phyloP scores from a whole-genome alignment of 2,329 filamentous ascomycete genomes.

The Zymoseptoria tritici region DNA sequence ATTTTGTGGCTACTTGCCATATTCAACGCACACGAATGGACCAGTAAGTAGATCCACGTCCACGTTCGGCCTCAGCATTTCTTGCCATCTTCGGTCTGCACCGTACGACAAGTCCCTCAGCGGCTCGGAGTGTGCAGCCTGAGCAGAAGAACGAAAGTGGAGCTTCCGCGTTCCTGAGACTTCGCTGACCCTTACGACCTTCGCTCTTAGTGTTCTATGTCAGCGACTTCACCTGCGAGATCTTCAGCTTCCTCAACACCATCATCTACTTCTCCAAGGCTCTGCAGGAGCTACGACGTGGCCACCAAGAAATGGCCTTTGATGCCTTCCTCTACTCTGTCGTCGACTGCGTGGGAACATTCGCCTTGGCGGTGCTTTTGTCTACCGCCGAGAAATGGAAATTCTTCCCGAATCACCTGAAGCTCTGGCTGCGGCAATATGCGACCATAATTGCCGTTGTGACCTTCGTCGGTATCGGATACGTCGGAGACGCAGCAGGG shows the following conservation, averaged over 20 bases:
- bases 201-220: slow-evolving; percentile 50
- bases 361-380: slow-evolving; percentile 54
- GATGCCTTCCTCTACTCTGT: slow-evolving; percentile 59
- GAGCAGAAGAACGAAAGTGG: too few species aligned
- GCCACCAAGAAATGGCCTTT: slow-evolving; percentile 49
- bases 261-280: slow-evolving; percentile 61
- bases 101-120: too few species aligned
- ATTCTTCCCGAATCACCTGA: slow-evolving; percentile 55
- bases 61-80: too few species aligned
- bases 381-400: slow-evolving; percentile 56
- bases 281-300: slow-evolving; percentile 55
- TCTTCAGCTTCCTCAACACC: slow-evolving; percentile 59
- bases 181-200: background rate
- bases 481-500: slow-evolving; percentile 51
- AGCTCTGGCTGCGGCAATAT: slow-evolving; percentile 56
- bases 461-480: slow-evolving; percentile 56
- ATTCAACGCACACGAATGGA: slow-evolving; percentile 63
- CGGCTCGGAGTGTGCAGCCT: too few species aligned
- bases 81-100: too few species aligned
- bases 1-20: slow-evolving; percentile 58
- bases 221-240: slow-evolving; percentile 59
- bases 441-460: slow-evolving; percentile 61
- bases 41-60: slow-evolving; percentile 30
- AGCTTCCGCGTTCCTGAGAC: background rate
- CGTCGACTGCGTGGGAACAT: slow-evolving; percentile 57